Conservation (phyloP, 169 alveolate species). For the Plasmodium falciparum region DNA sequence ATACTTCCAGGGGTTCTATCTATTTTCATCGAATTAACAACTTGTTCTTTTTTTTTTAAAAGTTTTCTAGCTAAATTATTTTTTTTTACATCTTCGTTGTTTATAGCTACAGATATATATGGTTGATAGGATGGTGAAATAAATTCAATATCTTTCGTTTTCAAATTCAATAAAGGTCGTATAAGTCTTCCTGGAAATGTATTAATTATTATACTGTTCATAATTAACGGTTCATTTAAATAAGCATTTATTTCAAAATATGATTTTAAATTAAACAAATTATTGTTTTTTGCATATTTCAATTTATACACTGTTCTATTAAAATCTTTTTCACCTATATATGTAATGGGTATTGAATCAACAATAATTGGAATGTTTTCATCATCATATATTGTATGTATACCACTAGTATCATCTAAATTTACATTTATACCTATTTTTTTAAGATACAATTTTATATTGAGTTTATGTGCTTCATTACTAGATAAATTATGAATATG, state of each 20-base stretch:
- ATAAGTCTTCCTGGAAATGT: conserved; percentile 97
- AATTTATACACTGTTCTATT: conserved; percentile 72
- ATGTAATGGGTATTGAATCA: conserved; percentile 77
- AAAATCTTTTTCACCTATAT: conserved; percentile 86
- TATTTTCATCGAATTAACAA: conserved; percentile 16
- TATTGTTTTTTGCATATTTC: conserved; percentile 70
- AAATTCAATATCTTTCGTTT: conserved; percentile 93
- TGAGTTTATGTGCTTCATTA: conserved; percentile 65
- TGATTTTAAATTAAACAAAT: conserved; percentile 58
- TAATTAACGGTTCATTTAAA: conserved; percentile 37
- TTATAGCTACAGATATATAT: conserved; percentile 93
- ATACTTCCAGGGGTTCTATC: conserved; percentile 14
- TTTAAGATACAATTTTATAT: conserved; percentile 71
- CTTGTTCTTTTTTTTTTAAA: conserved; percentile 43
- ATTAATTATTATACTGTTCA: conserved; percentile 94
- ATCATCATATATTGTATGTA: conserved; percentile 43
- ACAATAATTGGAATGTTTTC: conserved; percentile 72
- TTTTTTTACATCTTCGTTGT: conserved; percentile 77
- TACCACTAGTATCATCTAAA: conserved; percentile 73
- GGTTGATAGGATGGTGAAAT: conserved; percentile 98
- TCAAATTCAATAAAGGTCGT: conserved; percentile 96
- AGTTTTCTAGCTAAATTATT: conserved; percentile 44
- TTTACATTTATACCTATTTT: conserved; percentile 57
- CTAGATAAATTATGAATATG: conserved; percentile 59
- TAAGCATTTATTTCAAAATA: conserved; percentile 69